These are phyloP conservation scores for Glycyrrhiza uralensis DNA, from an alignment of 306 rosid genomes.

Conservation along the genomic window DNA sequence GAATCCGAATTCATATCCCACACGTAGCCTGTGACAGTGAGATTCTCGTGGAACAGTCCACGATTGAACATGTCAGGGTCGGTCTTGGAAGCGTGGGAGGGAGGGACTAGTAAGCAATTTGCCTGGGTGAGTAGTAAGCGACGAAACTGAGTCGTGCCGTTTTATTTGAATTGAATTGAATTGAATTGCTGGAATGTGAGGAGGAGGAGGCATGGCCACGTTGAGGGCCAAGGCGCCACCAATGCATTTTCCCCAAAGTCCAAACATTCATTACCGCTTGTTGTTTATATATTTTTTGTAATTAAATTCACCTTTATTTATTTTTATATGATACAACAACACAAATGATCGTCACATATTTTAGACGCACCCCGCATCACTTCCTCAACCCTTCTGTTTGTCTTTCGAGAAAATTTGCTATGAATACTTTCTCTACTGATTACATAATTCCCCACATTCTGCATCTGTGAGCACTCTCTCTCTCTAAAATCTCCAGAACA, in stretches of 20 bases:
- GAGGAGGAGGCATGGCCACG: slow-evolving; percentile 27
- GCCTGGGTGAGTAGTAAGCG: too few species aligned
- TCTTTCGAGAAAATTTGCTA: background rate
- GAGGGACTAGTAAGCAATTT: too few species aligned
- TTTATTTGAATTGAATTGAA: background rate
- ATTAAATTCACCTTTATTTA: too few species aligned
- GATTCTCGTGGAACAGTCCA: too few species aligned
- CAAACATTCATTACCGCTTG: background rate
- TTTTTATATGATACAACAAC: too few species aligned
- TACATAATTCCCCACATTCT: slow-evolving; percentile 61
- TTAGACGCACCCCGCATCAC: background rate
- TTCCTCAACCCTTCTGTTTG: background rate
- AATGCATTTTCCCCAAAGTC: background rate
- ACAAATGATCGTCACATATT: background rate
- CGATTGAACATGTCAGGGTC: too few species aligned
- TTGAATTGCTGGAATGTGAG: too few species aligned
- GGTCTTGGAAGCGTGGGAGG: too few species aligned
- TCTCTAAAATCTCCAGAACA: background rate
- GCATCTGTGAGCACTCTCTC: slow-evolving; percentile 42
- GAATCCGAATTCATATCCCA: too few species aligned
- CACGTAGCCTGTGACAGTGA: too few species aligned
- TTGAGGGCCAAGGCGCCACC: slow-evolving; percentile 8
- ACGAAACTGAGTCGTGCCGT: background rate
- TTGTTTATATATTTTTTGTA: background rate
- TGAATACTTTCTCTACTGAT: slow-evolving; percentile 32